Evolutionary conservation across 805 yeast genomes (phyloP).

Genomic region (Nakazawaea wickerhamii): DNA sequence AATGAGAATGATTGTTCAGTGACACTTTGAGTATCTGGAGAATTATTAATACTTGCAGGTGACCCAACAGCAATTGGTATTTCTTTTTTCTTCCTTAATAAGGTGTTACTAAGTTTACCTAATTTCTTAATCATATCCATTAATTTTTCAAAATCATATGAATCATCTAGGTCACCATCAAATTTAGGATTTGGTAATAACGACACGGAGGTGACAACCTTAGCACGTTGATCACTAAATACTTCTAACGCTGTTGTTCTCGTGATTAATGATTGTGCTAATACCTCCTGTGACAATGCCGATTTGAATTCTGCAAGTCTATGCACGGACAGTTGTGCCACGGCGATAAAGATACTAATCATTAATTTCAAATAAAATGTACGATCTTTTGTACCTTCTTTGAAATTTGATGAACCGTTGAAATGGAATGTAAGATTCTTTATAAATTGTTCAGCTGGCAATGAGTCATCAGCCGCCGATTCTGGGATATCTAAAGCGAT

Average conservation of each 20-base stretch:
- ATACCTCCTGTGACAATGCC: slow-evolving; percentile 2
- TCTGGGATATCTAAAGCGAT: background rate
- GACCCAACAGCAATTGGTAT: background rate
- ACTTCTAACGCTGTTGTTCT: slow-evolving; percentile 4
- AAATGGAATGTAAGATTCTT: slow-evolving; percentile 5
- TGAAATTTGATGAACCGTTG: slow-evolving; percentile 2
- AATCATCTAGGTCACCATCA: slow-evolving; percentile 1
- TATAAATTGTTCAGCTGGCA: slow-evolving; percentile 6
- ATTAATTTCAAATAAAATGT: slow-evolving; percentile 7
- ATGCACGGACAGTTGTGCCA: slow-evolving; percentile 3
- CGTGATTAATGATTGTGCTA: slow-evolving; percentile 1
- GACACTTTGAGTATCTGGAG: background rate
- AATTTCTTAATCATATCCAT: slow-evolving; percentile 3
- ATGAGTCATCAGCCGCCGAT: background rate
- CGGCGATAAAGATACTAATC: background rate
- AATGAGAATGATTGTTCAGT: background rate
- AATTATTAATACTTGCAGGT: background rate
- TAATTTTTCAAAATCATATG: background rate
- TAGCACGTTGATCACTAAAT: slow-evolving; percentile 1
- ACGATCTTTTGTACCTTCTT: background rate
- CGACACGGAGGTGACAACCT: background rate
- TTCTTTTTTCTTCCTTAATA: slow-evolving; percentile 4
- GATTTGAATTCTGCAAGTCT: slow-evolving; percentile 2
- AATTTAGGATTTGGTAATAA: slow-evolving; percentile 4
- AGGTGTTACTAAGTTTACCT: slow-evolving; percentile 3